Evolutionary conservation across 225 moss, liverwort and hornwort species (phyloP).

Genomic region (Polytrichum commune): DNA sequence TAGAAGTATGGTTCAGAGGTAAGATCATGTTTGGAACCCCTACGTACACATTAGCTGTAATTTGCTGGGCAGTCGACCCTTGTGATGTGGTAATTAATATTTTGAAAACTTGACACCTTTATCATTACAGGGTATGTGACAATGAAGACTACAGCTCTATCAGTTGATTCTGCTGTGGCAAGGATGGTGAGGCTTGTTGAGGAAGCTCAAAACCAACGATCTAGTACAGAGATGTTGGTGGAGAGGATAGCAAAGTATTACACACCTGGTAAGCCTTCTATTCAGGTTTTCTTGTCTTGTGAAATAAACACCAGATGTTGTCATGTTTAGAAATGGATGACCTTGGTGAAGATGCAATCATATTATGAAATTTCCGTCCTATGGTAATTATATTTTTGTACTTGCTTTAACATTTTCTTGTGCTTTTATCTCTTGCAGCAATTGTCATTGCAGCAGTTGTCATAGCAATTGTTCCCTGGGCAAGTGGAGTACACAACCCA

Average conservation of each 20-base stretch:
- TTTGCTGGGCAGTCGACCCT: too few relatives aligned
- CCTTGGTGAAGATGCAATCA: too few relatives aligned
- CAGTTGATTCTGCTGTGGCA: conserved; percentile 83
- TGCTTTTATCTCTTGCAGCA: conserved; percentile 46
- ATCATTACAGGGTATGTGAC: conserved; percentile 64
- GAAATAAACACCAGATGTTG: too few relatives aligned
- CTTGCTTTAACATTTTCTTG: neutral
- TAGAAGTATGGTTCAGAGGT: too few relatives aligned
- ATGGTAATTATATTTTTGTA: neutral
- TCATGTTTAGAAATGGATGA: too few relatives aligned
- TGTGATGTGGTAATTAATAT: too few relatives aligned
- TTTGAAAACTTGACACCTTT: neutral
- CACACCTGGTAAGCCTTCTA: conserved; percentile 62
- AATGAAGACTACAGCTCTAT: conserved; percentile 77
- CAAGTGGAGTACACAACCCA: conserved; percentile 60
- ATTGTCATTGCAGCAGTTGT: conserved; percentile 67
- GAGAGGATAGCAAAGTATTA: conserved; percentile 90
- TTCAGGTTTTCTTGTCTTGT: neutral
- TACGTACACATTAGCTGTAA: too few relatives aligned
- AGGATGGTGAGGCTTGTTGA: conserved; percentile 95
- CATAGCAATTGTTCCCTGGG: conserved; percentile 77
- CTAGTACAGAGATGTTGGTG: conserved; percentile 79
- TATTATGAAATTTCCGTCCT: too few relatives aligned
- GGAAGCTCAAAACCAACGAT: conserved; percentile 84
- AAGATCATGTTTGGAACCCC: too few relatives aligned